Base-by-base conservation (phyloP, 2,329 filamentous ascomycete species). In the Colletotrichum siamense region DNA sequence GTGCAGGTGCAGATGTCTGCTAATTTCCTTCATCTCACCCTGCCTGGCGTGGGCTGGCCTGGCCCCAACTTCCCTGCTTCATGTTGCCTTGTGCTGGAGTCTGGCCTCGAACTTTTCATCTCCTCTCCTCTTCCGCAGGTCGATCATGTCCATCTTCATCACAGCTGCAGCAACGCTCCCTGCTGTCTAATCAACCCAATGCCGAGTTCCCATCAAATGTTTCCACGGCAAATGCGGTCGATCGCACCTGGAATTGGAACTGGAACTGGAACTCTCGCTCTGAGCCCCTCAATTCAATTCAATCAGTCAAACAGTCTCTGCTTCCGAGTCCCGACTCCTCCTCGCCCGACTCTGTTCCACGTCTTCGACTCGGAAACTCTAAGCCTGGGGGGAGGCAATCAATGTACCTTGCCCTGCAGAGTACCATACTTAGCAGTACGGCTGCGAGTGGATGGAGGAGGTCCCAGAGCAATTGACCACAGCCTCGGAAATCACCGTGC, bases 131-230 rank as follows among this genome's bases (percentile, higher is more conserved):
- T n/a, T 26, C 57, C 39, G 22, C 30, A 65, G 30, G 69, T 39
- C 70, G 73, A 76, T 76, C 73, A 68, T 76, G 70, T 49, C 64
- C 70, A 73, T 73, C 70, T 73, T 73, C 64, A 73, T 73, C 65
- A 68, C 49, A 49, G 32, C 30, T 65, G 73, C 70, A 76, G 59
- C 73, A 65, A 36, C 49, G 28, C 73, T 73, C 70, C 73, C 59
- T 69, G 73, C 32, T 34, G 28, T 24, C 22, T 62, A 73, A 68
- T 68, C 62, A 73, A 68, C 39, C 44, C 59, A 73, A 73, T 72
- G 55, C 73, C 69, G 73, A 76, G 57, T 70, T 55, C 36, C 44
- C 68, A 63, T 32, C 62, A 34, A 36, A 32, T 28, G 34, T 39
- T 65, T 73, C 34, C 44, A 26, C 69, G 69, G 69, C 61, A 71